Conservation (phyloP, 345 rosid genomes). For the Microthlaspi erraticum region DNA sequence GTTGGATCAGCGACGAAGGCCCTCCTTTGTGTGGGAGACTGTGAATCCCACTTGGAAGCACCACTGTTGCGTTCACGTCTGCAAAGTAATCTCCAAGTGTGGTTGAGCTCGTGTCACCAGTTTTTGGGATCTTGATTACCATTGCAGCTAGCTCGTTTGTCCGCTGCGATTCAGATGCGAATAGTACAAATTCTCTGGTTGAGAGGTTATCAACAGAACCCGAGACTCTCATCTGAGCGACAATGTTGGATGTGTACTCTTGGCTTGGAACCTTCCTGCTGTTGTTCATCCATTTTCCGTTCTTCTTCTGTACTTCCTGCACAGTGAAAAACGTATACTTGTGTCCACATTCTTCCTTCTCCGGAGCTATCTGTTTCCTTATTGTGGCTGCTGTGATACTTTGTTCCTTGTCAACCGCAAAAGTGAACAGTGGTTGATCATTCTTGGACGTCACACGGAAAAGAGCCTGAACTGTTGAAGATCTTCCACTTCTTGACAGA, state of each 20-base stretch:
- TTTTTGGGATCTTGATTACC: constrained; percentile 63
- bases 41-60: constrained; percentile 91
- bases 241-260: constrained; percentile 67
- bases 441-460: constrained; percentile 79
- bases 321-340: constrained; percentile 75
- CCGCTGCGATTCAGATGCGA: constrained; percentile 61
- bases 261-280: constrained; percentile 63
- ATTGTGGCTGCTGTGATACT: constrained; percentile 82
- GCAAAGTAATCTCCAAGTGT: constrained; percentile 40
- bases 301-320: constrained; percentile 76
- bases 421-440: constrained; percentile 81
- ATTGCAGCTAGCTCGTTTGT: constrained; percentile 89
- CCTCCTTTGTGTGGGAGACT: constrained; percentile 84
- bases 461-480: constrained; percentile 74
- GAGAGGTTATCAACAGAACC: constrained; percentile 47
- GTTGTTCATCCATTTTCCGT: constrained; percentile 75
- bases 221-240: constrained; percentile 85
- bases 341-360: constrained; percentile 60
- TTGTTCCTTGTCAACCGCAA: constrained; percentile 77
- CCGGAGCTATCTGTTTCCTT: constrained; percentile 50
- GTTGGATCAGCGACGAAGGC: constrained; percentile 84
- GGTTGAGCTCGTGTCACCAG: constrained; percentile 30
- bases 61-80: constrained; percentile 57
- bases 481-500: constrained; percentile 47
- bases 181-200: constrained; percentile 71